Evolutionary conservation across 2,329 filamentous ascomycete species (phyloP), one percentile per base, ranked within the genome.

Genomic region (Fusarium camptoceras): DNA sequence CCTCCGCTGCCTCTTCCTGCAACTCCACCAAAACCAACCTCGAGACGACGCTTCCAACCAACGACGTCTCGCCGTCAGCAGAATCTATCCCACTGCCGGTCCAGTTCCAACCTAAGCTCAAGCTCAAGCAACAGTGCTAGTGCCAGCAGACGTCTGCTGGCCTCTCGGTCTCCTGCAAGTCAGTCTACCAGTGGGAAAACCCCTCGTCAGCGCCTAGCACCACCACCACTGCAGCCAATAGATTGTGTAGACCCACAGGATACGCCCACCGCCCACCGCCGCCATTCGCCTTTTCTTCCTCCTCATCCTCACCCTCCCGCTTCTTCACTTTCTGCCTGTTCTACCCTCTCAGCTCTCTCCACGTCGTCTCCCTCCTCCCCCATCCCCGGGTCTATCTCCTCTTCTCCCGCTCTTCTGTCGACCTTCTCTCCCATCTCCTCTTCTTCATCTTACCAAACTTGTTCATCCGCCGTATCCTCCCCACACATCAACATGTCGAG

Each of bases 401-500:
- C 66, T 60, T 59, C 62, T 68, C 69, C 73, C 69, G 69, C 56
- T 66, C 65, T 62, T 55, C 47, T 56, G 41, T 66, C 59, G 43
- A 62, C 64, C 50, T 70, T 51, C 49, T 62, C 65, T 46, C 64
- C 66, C 25, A 54, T 46, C 49, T 66, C 72, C 20, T 70, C 64
- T 55, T 70, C 66, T 28, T 75, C 71, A 31, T 72, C 70, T 63
- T 46, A 53, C 69, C 72, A 64, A 54, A 64, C 48, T 42, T 63
- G 59, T 64, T 65, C 55, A 64, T 68, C 64, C 48, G 54, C 50
- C 62, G 59, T 62, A 62, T 59, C 66, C 51, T 69, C 68, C 51
- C 62, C 70, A 60, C 58, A 67, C 61, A 60, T 68, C 63, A 78
- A 78, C 78, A 83, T 77, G 77, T 79, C 81, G 72, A 81, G 81